Percentiles rank a stretch among this genome's conserved stretches.
phyloP scores from a whole-genome alignment of 2,329 filamentous ascomycete species.

The Xylariales sp. region DNA sequence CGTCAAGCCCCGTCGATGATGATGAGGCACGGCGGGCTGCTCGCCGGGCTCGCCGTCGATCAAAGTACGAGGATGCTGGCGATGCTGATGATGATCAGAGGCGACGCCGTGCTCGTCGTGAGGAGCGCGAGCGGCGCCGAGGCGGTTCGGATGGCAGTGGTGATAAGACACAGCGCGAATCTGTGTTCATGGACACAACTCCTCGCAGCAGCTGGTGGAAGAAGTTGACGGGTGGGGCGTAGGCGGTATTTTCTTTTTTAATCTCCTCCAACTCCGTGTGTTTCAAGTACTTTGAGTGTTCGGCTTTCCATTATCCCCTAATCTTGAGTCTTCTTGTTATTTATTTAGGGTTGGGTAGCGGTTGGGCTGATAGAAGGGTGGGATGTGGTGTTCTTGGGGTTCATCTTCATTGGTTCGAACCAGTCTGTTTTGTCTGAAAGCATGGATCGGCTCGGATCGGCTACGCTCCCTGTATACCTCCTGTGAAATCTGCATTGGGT shows the following conservation, averaged over 20 bases:
- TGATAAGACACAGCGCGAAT: constrained; percentile 33
- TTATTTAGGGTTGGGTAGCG: constrained; percentile 4
- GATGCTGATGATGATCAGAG: constrained; percentile 38
- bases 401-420: constrained; percentile 1
- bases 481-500: constrained; percentile 3
- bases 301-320: constrained; percentile 3
- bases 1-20: constrained; percentile 33
- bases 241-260: too few species aligned
- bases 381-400: not conserved
- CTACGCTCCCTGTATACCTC: not conserved
- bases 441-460: not conserved
- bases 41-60: constrained; percentile 39
- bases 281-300: constrained; percentile 3
- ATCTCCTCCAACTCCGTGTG: too few species aligned
- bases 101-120: constrained; percentile 35
- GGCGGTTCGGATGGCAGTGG: constrained; percentile 25
- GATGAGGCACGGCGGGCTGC: constrained; percentile 47
- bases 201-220: constrained; percentile 57
- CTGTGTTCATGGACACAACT: constrained; percentile 38
- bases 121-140: constrained; percentile 33
- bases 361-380: constrained; percentile 6
- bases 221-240: constrained; percentile 40
- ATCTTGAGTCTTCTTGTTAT: not conserved
- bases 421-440: not conserved
- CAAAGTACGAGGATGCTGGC: constrained; percentile 34